Evolutionary conservation across 1,284 basidiomycete species (phyloP).

Genomic region (Cutaneotrichosporon cavernicola): DNA sequence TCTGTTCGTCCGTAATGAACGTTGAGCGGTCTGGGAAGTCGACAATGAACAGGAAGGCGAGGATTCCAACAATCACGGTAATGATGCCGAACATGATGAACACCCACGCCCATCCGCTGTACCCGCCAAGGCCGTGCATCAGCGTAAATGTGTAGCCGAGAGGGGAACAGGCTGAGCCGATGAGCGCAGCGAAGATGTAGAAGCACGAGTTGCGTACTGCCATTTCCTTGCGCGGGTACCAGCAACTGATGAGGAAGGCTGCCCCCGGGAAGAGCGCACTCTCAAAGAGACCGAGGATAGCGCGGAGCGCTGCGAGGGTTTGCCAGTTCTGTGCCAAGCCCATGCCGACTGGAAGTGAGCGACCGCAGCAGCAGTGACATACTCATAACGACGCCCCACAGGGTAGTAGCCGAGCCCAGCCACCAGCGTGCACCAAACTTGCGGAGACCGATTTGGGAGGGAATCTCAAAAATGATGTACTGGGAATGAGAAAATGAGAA

Average conservation of each 20-base stretch:
- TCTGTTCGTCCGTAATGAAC: slow-evolving; percentile 19
- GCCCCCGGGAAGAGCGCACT: slow-evolving; percentile 48
- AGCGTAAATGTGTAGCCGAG: slow-evolving; percentile 19
- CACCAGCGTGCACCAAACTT: slow-evolving; percentile 23
- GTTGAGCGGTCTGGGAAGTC: slow-evolving; percentile 25
- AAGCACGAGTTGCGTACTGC: slow-evolving; percentile 49
- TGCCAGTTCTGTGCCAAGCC: slow-evolving; percentile 45
- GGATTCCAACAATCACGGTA: slow-evolving; percentile 17
- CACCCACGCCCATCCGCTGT: slow-evolving; percentile 24
- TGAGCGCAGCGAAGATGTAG: slow-evolving; percentile 44
- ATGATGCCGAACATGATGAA: slow-evolving; percentile 24
- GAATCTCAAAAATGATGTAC: background rate
- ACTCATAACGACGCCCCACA: slow-evolving; percentile 53
- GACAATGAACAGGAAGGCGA: slow-evolving; percentile 15
- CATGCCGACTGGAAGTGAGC: slow-evolving; percentile 34
- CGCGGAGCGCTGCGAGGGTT: slow-evolving; percentile 50
- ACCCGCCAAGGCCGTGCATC: slow-evolving; percentile 13
- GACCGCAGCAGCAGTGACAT: background rate
- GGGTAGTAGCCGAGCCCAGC: slow-evolving; percentile 32
- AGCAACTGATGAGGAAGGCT: slow-evolving; percentile 54
- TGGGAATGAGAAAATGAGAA: no score
- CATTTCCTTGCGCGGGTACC: slow-evolving; percentile 55
- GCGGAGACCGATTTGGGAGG: slow-evolving; percentile 23
- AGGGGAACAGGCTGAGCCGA: slow-evolving; percentile 13
- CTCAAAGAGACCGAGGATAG: slow-evolving; percentile 52